Evolutionary conservation across 1,284 basidiomycete genomes (phyloP).

Genomic region (Abortiporus biennis): DNA sequence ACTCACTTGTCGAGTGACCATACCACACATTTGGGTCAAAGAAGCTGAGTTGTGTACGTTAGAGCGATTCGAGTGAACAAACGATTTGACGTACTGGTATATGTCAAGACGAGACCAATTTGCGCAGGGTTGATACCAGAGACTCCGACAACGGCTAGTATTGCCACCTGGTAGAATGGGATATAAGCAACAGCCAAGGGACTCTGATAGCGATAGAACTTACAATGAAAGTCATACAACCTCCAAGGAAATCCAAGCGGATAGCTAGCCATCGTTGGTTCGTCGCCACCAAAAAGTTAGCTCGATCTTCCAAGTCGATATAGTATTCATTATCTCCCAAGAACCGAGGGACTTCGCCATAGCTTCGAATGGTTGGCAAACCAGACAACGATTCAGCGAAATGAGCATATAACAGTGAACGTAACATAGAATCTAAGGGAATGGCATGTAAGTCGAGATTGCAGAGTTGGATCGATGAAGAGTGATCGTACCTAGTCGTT

Average conservation of each 20-base stretch:
- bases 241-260: slow-evolving; percentile 72
- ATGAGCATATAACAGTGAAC: slow-evolving; percentile 72
- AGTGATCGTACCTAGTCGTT: slow-evolving; percentile 48
- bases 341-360: slow-evolving; percentile 59
- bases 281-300: slow-evolving; percentile 50
- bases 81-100: slow-evolving; percentile 40
- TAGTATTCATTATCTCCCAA: slow-evolving; percentile 63
- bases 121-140: slow-evolving; percentile 59
- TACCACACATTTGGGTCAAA: slow-evolving; percentile 49
- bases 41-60: slow-evolving; percentile 28
- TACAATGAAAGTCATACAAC: slow-evolving; percentile 58
- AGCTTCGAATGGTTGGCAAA: slow-evolving; percentile 71
- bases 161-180: slow-evolving; percentile 33
- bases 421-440: slow-evolving; percentile 53
- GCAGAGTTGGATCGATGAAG: slow-evolving; percentile 20
- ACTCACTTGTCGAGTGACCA: slow-evolving; percentile 41
- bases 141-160: slow-evolving; percentile 44
- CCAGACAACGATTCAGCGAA: slow-evolving; percentile 78
- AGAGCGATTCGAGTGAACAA: background rate
- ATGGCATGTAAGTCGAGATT: background rate
- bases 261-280: slow-evolving; percentile 78
- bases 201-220: slow-evolving; percentile 22
- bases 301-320: slow-evolving; percentile 73
- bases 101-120: slow-evolving; percentile 71
- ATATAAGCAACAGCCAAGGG: slow-evolving; percentile 1